These are phyloP conservation scores for Boletus sp. DNA, from an alignment of 768 basidiomycete species.

Conservation along the genomic window DNA sequence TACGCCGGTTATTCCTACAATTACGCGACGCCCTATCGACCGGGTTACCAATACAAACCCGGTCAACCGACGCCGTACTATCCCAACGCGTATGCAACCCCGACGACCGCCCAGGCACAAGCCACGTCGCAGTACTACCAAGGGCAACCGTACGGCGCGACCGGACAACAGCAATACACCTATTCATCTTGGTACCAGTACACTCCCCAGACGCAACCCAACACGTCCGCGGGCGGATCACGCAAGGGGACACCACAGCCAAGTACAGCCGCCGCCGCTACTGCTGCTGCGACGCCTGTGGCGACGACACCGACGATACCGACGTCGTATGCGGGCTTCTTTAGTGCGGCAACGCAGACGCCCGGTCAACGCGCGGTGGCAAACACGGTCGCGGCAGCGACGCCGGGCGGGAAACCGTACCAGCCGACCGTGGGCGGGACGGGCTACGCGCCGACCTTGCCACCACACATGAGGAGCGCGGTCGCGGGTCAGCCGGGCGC, in stretches of 20 bases:
- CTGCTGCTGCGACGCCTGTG: conserved; percentile 24
- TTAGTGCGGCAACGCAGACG: conserved; percentile 30
- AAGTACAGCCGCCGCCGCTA: not conserved
- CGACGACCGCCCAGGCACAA: conserved; percentile 26
- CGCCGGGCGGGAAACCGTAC: conserved; percentile 30
- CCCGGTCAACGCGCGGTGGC: conserved; percentile 51
- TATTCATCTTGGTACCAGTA: conserved; percentile 47
- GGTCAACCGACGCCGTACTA: conserved; percentile 36
- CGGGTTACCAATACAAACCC: conserved; percentile 38
- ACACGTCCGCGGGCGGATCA: conserved; percentile 27
- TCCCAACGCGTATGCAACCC: conserved; percentile 27
- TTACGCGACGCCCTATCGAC: conserved; percentile 35
- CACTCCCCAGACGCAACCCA: conserved; percentile 31
- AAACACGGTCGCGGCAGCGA: conserved; percentile 45
- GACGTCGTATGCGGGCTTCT: conserved; percentile 43
- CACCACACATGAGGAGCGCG: conserved; percentile 38
- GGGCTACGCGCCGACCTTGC: conserved; percentile 39
- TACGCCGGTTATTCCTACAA: conserved; percentile 36
- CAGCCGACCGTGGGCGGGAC: conserved; percentile 24
- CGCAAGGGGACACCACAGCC: conserved; percentile 49
- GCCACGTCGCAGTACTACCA: conserved; percentile 36
- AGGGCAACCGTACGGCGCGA: conserved; percentile 34
- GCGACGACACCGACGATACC: conserved; percentile 32
- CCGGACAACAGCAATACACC: conserved; percentile 40
- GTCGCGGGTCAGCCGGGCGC: conserved; percentile 24